Percentiles rank a stretch among this genome's conserved stretches.
Evolutionary conservation across 2,329 filamentous ascomycete species (phyloP).

Genomic region (Fusarium paranaense): DNA sequence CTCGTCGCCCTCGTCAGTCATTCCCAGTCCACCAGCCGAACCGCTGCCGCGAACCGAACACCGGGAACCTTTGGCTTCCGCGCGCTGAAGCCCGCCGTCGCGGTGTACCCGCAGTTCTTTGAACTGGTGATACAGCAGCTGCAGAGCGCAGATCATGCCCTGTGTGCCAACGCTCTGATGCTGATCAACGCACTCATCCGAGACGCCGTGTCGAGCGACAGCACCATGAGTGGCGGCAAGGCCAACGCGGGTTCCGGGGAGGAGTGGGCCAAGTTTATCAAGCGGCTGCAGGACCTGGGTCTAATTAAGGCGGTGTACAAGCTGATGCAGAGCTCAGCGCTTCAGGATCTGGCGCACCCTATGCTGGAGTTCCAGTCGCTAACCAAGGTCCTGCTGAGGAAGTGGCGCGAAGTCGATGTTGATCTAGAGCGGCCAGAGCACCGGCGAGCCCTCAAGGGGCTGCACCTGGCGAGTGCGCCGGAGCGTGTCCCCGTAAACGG

Average conservation of each 20-base stretch:
- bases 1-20: slow-evolving; percentile 93
- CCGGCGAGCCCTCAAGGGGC: slow-evolving; percentile 83
- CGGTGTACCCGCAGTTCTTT: slow-evolving; percentile 92
- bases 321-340: slow-evolving; percentile 92
- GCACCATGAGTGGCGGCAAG: slow-evolving; percentile 55
- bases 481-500: slow-evolving; percentile 60
- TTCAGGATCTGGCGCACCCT: slow-evolving; percentile 91
- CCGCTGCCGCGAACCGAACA: slow-evolving; percentile 47
- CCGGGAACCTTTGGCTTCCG: slow-evolving; percentile 85
- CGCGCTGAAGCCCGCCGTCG: slow-evolving; percentile 90
- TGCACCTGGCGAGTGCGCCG: slow-evolving; percentile 85
- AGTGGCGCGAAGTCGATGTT: slow-evolving; percentile 88
- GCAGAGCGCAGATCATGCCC: slow-evolving; percentile 91
- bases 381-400: slow-evolving; percentile 86
- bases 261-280: slow-evolving; percentile 97
- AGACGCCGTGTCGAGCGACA: slow-evolving; percentile 85
- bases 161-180: slow-evolving; percentile 95
- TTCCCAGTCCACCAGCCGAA: slow-evolving; percentile 70
- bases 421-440: slow-evolving; percentile 91
- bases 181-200: slow-evolving; percentile 95
- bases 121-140: slow-evolving; percentile 93
- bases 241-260: slow-evolving; percentile 55
- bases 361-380: slow-evolving; percentile 93
- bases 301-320: slow-evolving; percentile 92
- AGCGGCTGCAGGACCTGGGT: slow-evolving; percentile 90